phyloP scores from a whole-genome alignment of 768 basidiomycete species.

The Termitomyces titanicus region DNA sequence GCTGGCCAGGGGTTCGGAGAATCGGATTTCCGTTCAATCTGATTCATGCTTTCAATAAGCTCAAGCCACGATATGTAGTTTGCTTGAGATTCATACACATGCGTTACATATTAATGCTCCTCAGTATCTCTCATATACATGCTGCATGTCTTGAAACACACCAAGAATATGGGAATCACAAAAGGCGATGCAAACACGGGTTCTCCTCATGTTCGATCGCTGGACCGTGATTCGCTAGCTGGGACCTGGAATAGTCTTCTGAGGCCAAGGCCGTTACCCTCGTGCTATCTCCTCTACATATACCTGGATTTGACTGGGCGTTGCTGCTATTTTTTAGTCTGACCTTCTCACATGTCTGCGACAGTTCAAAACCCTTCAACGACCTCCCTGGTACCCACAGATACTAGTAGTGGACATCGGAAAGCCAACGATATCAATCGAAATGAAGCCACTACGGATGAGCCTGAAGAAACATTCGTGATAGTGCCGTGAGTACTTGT shows the following conservation, averaged over 20 bases:
- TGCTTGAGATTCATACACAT: not conserved
- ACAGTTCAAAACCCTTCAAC: not conserved
- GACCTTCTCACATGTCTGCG: not conserved
- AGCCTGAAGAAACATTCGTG: not conserved
- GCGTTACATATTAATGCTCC: too few species aligned
- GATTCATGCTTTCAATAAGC: too few species aligned
- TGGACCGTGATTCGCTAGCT: not conserved
- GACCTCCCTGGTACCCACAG: not conserved
- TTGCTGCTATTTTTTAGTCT: not conserved
- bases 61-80: too few species aligned
- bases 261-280: not conserved
- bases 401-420: not conserved
- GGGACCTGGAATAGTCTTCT: not conserved
- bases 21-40: too few species aligned
- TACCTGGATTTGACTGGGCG: too few species aligned
- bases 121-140: not conserved
- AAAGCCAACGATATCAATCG: not conserved
- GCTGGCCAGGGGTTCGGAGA: too few species aligned
- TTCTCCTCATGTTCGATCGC: constrained; percentile 5
- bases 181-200: not conserved
- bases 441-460: not conserved
- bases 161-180: not conserved
- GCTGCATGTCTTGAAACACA: not conserved
- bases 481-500: constrained; percentile 3
- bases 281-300: not conserved